phyloP scores from a whole-genome alignment of 441 rosid species.

The Capsella rubella region DNA sequence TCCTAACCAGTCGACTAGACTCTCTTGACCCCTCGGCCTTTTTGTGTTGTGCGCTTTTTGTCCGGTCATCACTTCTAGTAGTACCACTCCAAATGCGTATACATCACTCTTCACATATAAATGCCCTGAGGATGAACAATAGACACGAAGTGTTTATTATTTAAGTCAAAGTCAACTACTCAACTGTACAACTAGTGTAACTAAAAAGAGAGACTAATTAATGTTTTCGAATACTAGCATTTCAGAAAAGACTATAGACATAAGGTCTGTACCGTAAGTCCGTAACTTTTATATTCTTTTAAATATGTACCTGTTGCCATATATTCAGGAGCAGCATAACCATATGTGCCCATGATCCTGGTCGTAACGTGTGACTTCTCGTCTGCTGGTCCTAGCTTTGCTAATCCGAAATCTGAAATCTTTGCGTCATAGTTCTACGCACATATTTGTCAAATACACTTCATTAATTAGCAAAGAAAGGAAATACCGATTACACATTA shows the following conservation, averaged over 20 bases:
- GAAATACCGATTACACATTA: neutral
- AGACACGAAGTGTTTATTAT: neutral
- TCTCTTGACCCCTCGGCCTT: conserved; percentile 52
- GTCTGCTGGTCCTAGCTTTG: conserved; percentile 59
- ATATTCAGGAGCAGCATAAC: conserved; percentile 70
- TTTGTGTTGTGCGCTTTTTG: conserved; percentile 44
- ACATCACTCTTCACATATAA: conserved; percentile 63
- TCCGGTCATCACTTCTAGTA: conserved; percentile 60
- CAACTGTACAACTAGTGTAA: neutral
- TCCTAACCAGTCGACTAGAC: conserved; percentile 55
- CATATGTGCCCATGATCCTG: conserved; percentile 60
- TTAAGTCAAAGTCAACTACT: neutral
- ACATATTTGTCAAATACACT: conserved; percentile 8
- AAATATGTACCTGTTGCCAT: conserved; percentile 51
- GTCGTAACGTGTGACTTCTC: conserved; percentile 64
- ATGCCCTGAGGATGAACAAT: conserved; percentile 47
- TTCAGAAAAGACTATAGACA: neutral
- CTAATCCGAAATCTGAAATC: conserved; percentile 63
- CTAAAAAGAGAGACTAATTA: neutral
- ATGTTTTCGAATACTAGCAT: neutral
- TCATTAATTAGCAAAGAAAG: neutral
- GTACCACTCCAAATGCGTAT: conserved; percentile 59
- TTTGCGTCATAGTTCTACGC: conserved; percentile 55
- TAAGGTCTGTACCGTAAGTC: neutral
- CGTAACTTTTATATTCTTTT: neutral